Percentiles rank a stretch among this genome's conserved stretches.
Evolutionary conservation across 805 yeast species (phyloP).

Genomic region (Metschnikowia arizonensis): DNA sequence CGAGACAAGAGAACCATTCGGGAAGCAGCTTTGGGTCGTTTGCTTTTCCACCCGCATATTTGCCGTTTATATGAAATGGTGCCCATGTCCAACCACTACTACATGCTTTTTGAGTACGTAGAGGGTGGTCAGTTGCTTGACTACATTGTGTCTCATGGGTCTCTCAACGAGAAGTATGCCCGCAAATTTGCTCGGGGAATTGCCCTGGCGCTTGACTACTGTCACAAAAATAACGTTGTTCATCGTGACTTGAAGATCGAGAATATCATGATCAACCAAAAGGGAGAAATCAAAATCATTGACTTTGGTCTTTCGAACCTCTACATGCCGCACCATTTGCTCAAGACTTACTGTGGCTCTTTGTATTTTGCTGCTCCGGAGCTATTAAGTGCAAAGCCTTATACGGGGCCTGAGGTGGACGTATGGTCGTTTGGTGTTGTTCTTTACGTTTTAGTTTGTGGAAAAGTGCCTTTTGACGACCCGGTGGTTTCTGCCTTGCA

Average conservation of each 20-base stretch:
- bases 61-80: constrained; percentile 91
- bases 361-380: constrained; percentile 98
- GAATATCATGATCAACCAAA: constrained; percentile 87
- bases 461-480: constrained; percentile 97
- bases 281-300: constrained; percentile 91
- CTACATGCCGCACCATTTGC: constrained; percentile 62
- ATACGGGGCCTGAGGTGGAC: constrained; percentile 95
- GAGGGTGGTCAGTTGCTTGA: constrained; percentile 98
- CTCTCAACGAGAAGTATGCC: constrained; percentile 89
- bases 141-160: constrained; percentile 94
- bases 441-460: constrained; percentile 89
- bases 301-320: constrained; percentile 94
- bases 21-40: constrained; percentile 90
- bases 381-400: constrained; percentile 84
- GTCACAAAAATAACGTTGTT: constrained; percentile 91
- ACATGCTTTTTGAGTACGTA: constrained; percentile 94
- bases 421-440: constrained; percentile 99
- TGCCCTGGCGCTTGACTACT: constrained; percentile 87
- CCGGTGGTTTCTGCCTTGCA: constrained; percentile 88
- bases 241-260: constrained; percentile 97
- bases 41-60: constrained; percentile 86
- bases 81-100: constrained; percentile 94
- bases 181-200: constrained; percentile 92
- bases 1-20: constrained; percentile 89
- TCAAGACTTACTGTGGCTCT: constrained; percentile 96